These are phyloP conservation scores for Populus simonii DNA, from an alignment of 345 rosid species.

Conservation along the genomic window DNA sequence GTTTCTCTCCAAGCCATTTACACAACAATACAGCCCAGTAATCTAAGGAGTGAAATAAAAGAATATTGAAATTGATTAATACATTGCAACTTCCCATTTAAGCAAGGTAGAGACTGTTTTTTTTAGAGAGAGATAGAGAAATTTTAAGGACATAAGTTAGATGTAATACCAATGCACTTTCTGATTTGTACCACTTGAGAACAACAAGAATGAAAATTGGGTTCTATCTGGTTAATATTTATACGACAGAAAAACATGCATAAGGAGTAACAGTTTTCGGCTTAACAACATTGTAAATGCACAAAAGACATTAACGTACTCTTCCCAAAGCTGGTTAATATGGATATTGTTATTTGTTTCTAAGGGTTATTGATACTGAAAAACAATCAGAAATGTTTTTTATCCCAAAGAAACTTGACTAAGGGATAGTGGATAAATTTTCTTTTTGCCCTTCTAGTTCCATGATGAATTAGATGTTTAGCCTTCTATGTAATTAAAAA, in stretches of 20 bases:
- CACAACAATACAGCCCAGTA: no score
- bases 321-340: background rate
- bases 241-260: background rate
- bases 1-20: background rate
- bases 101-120: background rate
- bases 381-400: background rate
- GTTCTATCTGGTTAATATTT: background rate
- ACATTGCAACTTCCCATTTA: conserved; percentile 1
- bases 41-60: background rate
- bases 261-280: background rate
- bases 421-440: background rate
- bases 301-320: background rate
- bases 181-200: background rate
- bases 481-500: background rate
- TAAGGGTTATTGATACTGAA: background rate
- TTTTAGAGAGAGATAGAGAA: background rate
- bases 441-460: background rate
- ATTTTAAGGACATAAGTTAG: background rate
- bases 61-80: background rate
- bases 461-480: background rate
- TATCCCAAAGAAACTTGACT: background rate
- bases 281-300: background rate
- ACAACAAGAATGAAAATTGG: background rate
- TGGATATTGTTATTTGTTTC: background rate
- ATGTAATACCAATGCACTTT: background rate